A percentile compares a stretch with the other conserved stretches of the same genome.
Conservation (phyloP, 208 protist genomes). For the Naegleria lovaniensis region DNA sequence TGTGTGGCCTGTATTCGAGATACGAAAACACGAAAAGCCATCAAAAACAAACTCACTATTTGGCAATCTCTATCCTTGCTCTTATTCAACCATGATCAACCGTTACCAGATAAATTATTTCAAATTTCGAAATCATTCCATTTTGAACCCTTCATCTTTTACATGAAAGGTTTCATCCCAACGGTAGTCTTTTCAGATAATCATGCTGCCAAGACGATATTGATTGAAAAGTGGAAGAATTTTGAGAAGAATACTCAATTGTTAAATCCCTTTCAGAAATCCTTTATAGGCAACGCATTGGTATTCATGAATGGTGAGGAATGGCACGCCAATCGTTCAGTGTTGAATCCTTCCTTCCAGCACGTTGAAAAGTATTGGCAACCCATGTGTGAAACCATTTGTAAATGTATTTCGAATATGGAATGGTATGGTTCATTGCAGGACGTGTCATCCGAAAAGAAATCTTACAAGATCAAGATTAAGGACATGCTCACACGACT, state of each 20-base stretch:
- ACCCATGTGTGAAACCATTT: neutral
- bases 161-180: neutral
- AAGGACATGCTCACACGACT: neutral
- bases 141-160: slow-evolving; percentile 2
- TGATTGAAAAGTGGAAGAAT: neutral
- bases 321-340: neutral
- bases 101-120: neutral
- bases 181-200: neutral
- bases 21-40: neutral
- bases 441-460: too few species aligned
- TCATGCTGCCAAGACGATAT: neutral
- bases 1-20: neutral
- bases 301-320: neutral
- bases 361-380: neutral
- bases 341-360: neutral
- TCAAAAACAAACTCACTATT: neutral
- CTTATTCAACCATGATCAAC: neutral
- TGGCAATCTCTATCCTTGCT: neutral
- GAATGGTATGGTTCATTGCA: neutral
- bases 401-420: neutral
- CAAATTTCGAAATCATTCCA: neutral
- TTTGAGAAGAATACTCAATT: neutral
- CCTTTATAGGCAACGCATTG: neutral
- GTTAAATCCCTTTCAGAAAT: neutral
- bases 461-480: neutral